These are phyloP conservation scores for Alternaria sp. DNA, from an alignment of 2,329 filamentous ascomycete genomes.

Conservation along the genomic window DNA sequence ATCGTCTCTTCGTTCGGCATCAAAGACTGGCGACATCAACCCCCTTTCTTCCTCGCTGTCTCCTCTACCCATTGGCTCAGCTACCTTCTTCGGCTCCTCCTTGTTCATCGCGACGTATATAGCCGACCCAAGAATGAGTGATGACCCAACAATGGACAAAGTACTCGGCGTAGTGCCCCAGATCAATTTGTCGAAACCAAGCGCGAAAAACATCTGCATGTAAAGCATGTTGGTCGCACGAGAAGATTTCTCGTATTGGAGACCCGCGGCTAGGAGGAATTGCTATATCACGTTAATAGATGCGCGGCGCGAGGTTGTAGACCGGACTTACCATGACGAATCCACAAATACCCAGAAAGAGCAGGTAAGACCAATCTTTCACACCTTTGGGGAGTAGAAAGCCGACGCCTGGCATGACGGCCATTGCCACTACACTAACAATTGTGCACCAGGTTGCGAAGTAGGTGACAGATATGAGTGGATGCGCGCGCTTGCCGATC, in stretches of 20 bases:
- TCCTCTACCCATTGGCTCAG: slow-evolving; percentile 15
- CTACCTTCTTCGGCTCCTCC: slow-evolving; percentile 41
- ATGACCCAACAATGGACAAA: slow-evolving; percentile 66
- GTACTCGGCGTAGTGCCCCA: slow-evolving; percentile 66
- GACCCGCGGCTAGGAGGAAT: slow-evolving; percentile 79
- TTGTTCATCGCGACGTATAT: slow-evolving; percentile 68
- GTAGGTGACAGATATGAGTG: slow-evolving; percentile 85
- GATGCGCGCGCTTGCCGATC: slow-evolving; percentile 80
- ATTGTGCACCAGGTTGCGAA: slow-evolving; percentile 75
- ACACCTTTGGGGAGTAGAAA: slow-evolving; percentile 62
- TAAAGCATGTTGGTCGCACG: slow-evolving; percentile 72
- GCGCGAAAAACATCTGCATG: slow-evolving; percentile 72
- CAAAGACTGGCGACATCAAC: slow-evolving; percentile 31
- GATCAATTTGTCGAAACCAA: slow-evolving; percentile 68
- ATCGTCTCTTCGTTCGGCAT: slow-evolving; percentile 16
- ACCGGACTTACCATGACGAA: slow-evolving; percentile 67
- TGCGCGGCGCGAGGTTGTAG: not conserved
- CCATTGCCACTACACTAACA: slow-evolving; percentile 68
- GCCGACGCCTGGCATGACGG: slow-evolving; percentile 61
- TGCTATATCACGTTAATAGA: slow-evolving; percentile 56
- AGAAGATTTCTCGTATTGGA: slow-evolving; percentile 72
- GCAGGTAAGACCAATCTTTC: slow-evolving; percentile 70
- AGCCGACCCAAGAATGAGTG: slow-evolving; percentile 69
- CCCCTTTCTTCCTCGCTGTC: slow-evolving; percentile 44
- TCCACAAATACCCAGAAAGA: slow-evolving; percentile 74